Base-by-base conservation (phyloP, 805 yeast genomes). In the Saccharomycopsis babjevae region DNA sequence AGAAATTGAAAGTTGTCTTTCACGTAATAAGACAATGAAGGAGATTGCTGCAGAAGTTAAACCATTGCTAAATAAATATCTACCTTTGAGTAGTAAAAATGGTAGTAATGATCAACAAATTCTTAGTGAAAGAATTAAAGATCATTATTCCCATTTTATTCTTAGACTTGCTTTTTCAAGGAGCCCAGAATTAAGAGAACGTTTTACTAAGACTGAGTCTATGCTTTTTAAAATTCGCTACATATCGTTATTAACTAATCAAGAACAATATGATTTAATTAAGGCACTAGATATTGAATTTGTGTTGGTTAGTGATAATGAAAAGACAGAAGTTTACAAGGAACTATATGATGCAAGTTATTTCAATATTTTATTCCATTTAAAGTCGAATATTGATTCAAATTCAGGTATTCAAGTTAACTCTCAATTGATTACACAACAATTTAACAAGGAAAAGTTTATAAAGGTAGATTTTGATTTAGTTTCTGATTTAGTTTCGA, bases 91-190 rank as follows among this genome's bases (percentile, higher is more conserved):
- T 68, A 67, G 75, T 15, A 66, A 68, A 8, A 59, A 56, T 46
- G 57, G 68, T 13, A 66, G 58, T 65, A 65, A 46, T 62, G 76
- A 81, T 59, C 70, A 73, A 18, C 70, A 74, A 2, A 70, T 76
- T 52, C 72, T 76, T 46, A 75, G 76, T 46, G 96, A 89, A 69
- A 82, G 96, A 66, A 81, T 81, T 65, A 93, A 93, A 70, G 99
- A 94, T 73, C 93, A 90, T 68, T 90, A 89, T 71, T 88, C 96
- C 5, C 99, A 94, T 73, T 94, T 76, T 70, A 92, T 93, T 40
- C 74, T 94, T 65, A 78, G 97, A 60, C 77, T 94, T 46, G 97
- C 96, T 55, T 94, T 94, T 70, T 89, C 97, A 70, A 83, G 96
- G 64, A 82, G 84, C 2, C 89, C 88, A 57, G 98, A 93, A 62